These are phyloP conservation scores for Annulohypoxylon maeteangense DNA, from an alignment of 495 filamentous ascomycete species.

Conservation along the genomic window DNA sequence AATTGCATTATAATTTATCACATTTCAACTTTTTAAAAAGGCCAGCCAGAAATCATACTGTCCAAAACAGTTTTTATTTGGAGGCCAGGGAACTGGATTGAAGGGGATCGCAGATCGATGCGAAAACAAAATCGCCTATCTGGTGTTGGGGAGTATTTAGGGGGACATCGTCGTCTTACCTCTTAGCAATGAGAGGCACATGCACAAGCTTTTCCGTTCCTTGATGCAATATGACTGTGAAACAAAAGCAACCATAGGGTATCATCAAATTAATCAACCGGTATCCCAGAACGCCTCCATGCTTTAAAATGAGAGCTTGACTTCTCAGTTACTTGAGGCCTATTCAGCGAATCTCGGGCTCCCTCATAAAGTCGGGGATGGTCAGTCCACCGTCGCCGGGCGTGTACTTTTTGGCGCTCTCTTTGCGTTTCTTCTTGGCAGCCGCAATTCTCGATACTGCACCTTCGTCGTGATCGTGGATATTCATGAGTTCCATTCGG, in stretches of 20 bases:
- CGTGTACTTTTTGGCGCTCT: conserved; percentile 38
- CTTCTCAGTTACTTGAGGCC: background rate
- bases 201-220: background rate
- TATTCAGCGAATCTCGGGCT: conserved; percentile 57
- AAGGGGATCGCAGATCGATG: background rate
- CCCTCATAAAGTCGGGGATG: conserved; percentile 57
- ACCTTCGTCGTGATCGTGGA: conserved; percentile 50
- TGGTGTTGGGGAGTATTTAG: background rate
- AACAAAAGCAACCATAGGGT: conserved; percentile 23
- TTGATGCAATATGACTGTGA: conserved; percentile 1
- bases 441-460: conserved; percentile 21
- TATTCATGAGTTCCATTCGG: conserved; percentile 31
- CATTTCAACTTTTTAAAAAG: background rate
- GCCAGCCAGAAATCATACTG: background rate
- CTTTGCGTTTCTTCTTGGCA: conserved; percentile 32
- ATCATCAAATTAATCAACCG: conserved; percentile 25
- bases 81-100: background rate
- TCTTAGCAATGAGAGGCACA: background rate
- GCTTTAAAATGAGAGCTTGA: conserved; percentile 1
- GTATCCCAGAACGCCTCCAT: conserved; percentile 33
- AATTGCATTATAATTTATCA: background rate
- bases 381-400: conserved; percentile 48
- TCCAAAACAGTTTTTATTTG: background rate
- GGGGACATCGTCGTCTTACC: background rate
- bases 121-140: background rate